Evolutionary conservation across 805 yeast species (phyloP).

Genomic region (Metschnikowia amazonensis): DNA sequence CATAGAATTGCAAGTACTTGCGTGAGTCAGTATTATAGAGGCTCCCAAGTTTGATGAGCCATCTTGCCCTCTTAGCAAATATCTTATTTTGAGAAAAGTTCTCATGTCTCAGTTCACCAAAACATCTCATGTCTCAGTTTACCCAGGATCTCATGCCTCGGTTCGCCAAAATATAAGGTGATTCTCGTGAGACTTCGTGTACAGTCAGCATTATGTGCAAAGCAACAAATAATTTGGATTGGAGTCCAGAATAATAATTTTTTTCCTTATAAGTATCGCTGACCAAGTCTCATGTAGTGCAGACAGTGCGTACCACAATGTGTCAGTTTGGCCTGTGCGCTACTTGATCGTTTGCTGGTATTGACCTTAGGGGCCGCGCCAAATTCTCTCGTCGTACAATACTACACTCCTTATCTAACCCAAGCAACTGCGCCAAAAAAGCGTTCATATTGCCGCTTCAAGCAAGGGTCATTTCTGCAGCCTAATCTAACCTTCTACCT

Average conservation of each 20-base stretch:
- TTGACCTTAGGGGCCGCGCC: constrained; percentile 2
- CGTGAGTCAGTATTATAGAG: not conserved
- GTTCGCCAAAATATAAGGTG: not conserved
- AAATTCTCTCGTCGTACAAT: constrained; percentile 3
- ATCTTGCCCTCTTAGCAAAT: too few species aligned
- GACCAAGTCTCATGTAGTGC: not conserved
- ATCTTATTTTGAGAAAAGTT: too few species aligned
- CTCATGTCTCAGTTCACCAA: too few species aligned
- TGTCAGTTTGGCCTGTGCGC: not conserved
- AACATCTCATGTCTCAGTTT: too few species aligned
- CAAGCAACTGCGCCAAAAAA: not conserved
- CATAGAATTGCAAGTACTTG: not conserved
- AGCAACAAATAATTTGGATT: not conserved
- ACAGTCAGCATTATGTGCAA: not conserved
- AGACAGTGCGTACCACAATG: constrained; percentile 2
- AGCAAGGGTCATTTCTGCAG: not conserved
- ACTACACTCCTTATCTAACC: constrained; percentile 1
- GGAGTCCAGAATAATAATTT: not conserved
- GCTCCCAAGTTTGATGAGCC: not conserved
- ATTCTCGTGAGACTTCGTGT: not conserved
- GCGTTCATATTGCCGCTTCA: not conserved
- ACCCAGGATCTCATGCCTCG: too few species aligned
- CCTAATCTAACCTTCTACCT: not conserved
- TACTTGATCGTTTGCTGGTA: not conserved
- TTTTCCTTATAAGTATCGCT: not conserved